phyloP scores from a whole-genome alignment of 2,329 filamentous ascomycete genomes.

The Pseudocercospora cruenta region DNA sequence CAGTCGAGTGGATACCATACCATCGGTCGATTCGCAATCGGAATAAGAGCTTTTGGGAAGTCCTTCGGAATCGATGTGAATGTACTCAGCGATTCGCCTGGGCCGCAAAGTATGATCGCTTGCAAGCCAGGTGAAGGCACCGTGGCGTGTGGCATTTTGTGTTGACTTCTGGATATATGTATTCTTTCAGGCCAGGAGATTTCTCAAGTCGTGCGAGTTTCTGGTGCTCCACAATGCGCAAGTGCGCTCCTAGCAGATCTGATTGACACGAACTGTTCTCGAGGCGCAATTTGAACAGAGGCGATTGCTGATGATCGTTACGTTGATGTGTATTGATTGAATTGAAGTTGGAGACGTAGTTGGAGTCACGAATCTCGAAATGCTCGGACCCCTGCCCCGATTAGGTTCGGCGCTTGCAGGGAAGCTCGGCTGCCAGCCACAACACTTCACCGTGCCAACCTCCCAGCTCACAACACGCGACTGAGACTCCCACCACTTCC shows the following conservation, averaged over 20 bases:
- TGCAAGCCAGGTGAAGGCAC: conserved; percentile 78
- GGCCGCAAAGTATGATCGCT: conserved; percentile 80
- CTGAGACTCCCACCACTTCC: not conserved
- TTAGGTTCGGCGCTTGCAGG: not conserved
- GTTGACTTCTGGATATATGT: not conserved
- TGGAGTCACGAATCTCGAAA: not conserved
- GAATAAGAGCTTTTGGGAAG: conserved; percentile 78
- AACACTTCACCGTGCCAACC: not conserved
- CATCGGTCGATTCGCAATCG: conserved; percentile 84
- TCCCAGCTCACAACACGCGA: not conserved
- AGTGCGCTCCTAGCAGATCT: too few relatives aligned
- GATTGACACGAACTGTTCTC: too few relatives aligned
- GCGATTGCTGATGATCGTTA: too few relatives aligned
- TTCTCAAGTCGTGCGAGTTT: too few relatives aligned
- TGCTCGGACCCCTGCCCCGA: not conserved
- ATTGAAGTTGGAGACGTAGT: not conserved
- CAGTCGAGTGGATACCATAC: conserved; percentile 88
- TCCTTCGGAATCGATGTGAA: conserved; percentile 81
- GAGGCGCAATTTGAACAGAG: too few relatives aligned
- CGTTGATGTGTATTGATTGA: too few relatives aligned
- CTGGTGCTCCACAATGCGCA: too few relatives aligned
- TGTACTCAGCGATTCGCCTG: conserved; percentile 78
- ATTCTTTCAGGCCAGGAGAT: too few relatives aligned
- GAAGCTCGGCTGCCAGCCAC: not conserved
- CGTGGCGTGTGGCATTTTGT: conserved; percentile 73